Base-by-base conservation (phyloP, 805 yeast genomes). In the Yueomyces sp. region DNA sequence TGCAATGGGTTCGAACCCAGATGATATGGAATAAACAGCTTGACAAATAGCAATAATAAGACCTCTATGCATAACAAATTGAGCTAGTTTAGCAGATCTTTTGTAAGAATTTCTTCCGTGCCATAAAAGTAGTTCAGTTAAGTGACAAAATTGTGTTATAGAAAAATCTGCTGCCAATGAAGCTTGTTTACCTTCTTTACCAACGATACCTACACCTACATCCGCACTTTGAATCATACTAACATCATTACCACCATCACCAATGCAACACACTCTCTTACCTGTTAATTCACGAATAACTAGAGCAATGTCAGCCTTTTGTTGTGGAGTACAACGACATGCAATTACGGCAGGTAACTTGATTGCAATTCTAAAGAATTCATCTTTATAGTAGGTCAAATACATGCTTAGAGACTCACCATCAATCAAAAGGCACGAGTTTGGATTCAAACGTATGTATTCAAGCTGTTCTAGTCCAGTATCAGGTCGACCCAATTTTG, bases 221-320 rank as follows among this genome's bases (percentile, higher is more conserved):
- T 94, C 96, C 0, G 99, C 98, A 51, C 94, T 82, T 64, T 92
- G 98, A 51, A 92, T 92, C 99, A 92, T 92, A 53, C 94, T 84
- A 33, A 92, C 99, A 64, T 92, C 99, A 56, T 92, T 92, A 54
- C 99, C 99, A 55, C 99, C 99, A 63, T 92, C 99, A 45, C 99
- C 99, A 52, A 92, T 94, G 57, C 97, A 92, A 51, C 97, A 90
- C 2, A 90, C 96, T 42, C 98, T 69, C 56, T 85, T 85, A 4
- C 85, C 85, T 0, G 97, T 92, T 31, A 76, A 65, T 46, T 74
- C 75, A 54, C 88, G 74, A 49, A 92, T 92, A 49, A 81, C 67
- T 28, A 75, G 53, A 0, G 97, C 96, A 44, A 94, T 84, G 58
- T 92, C 97, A 0, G 97, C 97, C 60, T 92, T 92, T 56, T 92